phyloP scores from a whole-genome alignment of 2,329 filamentous ascomycete genomes.

The Coniochaeta sp. region DNA sequence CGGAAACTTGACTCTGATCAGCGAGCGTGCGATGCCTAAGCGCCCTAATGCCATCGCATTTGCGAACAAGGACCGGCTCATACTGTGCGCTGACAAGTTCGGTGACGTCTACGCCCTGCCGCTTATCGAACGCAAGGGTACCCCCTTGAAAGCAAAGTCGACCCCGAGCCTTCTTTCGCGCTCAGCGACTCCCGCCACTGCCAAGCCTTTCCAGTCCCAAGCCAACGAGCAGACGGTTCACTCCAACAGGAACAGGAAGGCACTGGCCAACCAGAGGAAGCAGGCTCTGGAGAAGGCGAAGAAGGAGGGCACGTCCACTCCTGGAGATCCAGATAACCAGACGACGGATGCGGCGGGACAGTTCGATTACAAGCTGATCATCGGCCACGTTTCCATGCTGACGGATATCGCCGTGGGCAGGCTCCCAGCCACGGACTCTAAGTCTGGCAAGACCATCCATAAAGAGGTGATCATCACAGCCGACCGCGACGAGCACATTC shows the following conservation, averaged over 20 bases:
- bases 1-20: conserved; percentile 59
- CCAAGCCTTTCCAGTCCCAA: conserved; percentile 34
- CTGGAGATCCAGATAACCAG: conserved; percentile 52
- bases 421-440: not conserved
- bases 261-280: conserved; percentile 49
- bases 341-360: conserved; percentile 23
- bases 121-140: conserved; percentile 38
- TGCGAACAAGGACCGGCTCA: conserved; percentile 60
- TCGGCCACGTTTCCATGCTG: conserved; percentile 94
- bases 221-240: conserved; percentile 57
- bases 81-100: conserved; percentile 89
- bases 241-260: conserved; percentile 54
- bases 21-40: conserved; percentile 79
- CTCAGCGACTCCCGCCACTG: conserved; percentile 17
- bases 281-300: too few species aligned
- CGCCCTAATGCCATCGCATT: conserved; percentile 72
- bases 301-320: conserved; percentile 24
- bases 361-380: conserved; percentile 71
- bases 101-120: conserved; percentile 92
- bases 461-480: conserved; percentile 39
- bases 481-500: conserved; percentile 67
- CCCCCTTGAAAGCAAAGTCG: conserved; percentile 8
- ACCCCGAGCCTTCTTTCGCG: conserved; percentile 14
- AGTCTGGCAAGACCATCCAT: conserved; percentile 25
- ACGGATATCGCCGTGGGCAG: conserved; percentile 54